These are phyloP conservation scores for Camellia sinensis DNA, from an alignment of 148 eudicot genomes.

Conservation along the genomic window DNA sequence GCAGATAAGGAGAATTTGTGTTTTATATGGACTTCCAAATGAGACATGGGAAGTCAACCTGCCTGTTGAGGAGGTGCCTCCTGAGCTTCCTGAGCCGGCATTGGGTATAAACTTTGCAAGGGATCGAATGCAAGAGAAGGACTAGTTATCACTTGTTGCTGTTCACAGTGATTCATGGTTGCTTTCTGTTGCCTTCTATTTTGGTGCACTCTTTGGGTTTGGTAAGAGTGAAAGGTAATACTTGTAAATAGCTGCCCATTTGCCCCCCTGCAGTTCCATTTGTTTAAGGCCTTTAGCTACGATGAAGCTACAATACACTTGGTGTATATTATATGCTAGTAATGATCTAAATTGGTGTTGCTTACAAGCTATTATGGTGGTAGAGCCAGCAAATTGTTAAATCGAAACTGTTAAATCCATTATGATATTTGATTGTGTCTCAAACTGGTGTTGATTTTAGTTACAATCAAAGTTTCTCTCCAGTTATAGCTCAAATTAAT, in stretches of 20 bases:
- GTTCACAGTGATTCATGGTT: constrained; percentile 91
- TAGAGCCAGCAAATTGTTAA: no score
- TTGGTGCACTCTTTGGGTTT: constrained; percentile 83
- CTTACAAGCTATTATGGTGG: no score
- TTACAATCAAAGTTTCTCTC: no score
- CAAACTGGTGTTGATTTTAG: no score
- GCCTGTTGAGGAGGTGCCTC: constrained; percentile 89
- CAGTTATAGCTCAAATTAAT: no score
- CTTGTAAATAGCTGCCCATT: not conserved
- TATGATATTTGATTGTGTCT: no score
- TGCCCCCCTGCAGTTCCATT: not conserved
- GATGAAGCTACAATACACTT: no score
- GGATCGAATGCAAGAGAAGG: constrained; percentile 83
- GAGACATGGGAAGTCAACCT: constrained; percentile 80
- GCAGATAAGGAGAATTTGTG: constrained; percentile 82
- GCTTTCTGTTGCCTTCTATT: constrained; percentile 79
- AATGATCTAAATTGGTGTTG: no score
- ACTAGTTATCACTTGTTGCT: constrained; percentile 83
- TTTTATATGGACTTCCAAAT: constrained; percentile 66
- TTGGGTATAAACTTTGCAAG: constrained; percentile 84
- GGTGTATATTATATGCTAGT: no score
- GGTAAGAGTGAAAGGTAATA: constrained; percentile 67
- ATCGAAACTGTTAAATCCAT: no score
- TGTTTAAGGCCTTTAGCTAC: not conserved
- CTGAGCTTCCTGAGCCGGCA: constrained; percentile 88